phyloP scores from a whole-genome alignment of 805 yeast species.

The Metschnikowia baotianmanensis region DNA sequence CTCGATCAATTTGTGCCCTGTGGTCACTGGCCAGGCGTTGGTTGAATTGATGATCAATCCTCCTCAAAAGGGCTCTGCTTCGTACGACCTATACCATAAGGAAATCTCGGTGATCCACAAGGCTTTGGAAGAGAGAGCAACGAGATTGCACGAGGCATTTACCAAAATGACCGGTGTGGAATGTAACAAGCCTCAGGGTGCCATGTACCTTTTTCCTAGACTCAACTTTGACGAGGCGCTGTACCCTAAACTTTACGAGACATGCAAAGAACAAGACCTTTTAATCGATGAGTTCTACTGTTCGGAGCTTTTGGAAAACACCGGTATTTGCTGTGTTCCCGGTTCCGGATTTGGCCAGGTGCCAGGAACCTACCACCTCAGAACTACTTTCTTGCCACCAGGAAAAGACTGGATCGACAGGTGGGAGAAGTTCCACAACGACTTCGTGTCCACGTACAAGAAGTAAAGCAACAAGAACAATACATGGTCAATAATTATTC shows the following conservation, averaged over 20 bases:
- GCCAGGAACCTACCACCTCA: constrained; percentile 83
- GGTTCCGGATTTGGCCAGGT: constrained; percentile 97
- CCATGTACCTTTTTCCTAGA: constrained; percentile 94
- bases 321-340: constrained; percentile 97
- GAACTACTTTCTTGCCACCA: constrained; percentile 97
- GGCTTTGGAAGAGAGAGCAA: constrained; percentile 63
- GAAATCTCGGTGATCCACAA: constrained; percentile 65
- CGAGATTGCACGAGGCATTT: constrained; percentile 66
- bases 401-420: constrained; percentile 83
- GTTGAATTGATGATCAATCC: constrained; percentile 94
- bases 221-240: constrained; percentile 50
- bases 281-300: constrained; percentile 89
- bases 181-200: constrained; percentile 92
- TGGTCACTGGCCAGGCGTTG: constrained; percentile 90
- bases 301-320: constrained; percentile 70
- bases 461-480: not conserved
- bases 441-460: constrained; percentile 59
- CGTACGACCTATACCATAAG: constrained; percentile 60
- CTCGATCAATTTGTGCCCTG: constrained; percentile 89
- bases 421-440: constrained; percentile 77
- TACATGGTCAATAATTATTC: no score
- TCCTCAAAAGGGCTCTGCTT: constrained; percentile 73
- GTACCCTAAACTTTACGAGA: constrained; percentile 54
- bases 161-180: constrained; percentile 72
- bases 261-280: constrained; percentile 55